Evolutionary conservation across 2,329 filamentous ascomycete genomes (phyloP).

Genomic region (Beauveria bassiana): DNA sequence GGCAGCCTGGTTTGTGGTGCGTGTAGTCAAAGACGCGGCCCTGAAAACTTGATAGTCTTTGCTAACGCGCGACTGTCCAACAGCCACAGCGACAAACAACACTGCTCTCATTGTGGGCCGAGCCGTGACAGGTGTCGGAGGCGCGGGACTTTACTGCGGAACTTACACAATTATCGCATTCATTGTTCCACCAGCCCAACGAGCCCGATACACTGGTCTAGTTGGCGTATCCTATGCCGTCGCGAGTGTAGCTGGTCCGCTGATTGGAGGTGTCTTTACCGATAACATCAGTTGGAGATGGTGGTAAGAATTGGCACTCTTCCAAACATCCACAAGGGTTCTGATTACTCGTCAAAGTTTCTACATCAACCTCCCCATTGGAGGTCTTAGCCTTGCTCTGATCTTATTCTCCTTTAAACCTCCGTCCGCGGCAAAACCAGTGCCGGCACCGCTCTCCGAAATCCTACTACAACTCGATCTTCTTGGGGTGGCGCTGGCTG

Average conservation of each 20-base stretch:
- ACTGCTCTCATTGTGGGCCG: slow-evolving; percentile 37
- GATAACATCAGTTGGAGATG: slow-evolving; percentile 10
- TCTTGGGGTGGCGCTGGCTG: slow-evolving; percentile 26
- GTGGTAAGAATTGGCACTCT: not conserved
- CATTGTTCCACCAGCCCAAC: slow-evolving; percentile 19
- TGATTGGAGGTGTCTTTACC: slow-evolving; percentile 19
- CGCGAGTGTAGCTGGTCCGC: slow-evolving; percentile 18
- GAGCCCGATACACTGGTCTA: slow-evolving; percentile 17
- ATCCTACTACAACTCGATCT: slow-evolving; percentile 26
- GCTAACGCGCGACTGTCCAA: not conserved
- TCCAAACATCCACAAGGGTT: too few species aligned
- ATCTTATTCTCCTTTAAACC: slow-evolving; percentile 26
- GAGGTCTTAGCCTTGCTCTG: slow-evolving; percentile 13
- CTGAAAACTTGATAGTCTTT: too few species aligned
- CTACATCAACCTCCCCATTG: slow-evolving; percentile 21
- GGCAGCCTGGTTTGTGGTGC: slow-evolving; percentile 32
- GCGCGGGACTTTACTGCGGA: slow-evolving; percentile 35
- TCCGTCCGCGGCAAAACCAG: slow-evolving; percentile 25
- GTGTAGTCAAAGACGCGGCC: not conserved
- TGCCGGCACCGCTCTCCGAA: slow-evolving; percentile 22
- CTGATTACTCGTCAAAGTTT: slow-evolving; percentile 9
- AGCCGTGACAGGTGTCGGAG: slow-evolving; percentile 34
- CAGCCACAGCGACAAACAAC: slow-evolving; percentile 30
- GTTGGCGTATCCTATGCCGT: slow-evolving; percentile 16
- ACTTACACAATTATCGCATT: slow-evolving; percentile 34